A percentile compares a stretch with the other conserved stretches of the same genome.
phyloP scores from a whole-genome alignment of 2,329 filamentous ascomycete species.

The Hypomyces perniciosus region DNA sequence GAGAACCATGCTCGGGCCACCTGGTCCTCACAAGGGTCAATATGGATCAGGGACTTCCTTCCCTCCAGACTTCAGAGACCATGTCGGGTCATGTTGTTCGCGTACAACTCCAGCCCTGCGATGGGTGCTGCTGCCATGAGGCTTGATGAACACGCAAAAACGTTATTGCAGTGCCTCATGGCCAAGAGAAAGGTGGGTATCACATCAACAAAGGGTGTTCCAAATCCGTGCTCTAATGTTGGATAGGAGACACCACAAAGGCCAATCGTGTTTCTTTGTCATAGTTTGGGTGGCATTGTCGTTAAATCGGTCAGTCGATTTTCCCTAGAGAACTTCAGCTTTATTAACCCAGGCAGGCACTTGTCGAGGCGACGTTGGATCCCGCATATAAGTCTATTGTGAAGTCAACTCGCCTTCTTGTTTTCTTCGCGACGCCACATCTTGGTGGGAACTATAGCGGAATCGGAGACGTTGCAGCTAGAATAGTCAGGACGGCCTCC shows the following conservation, averaged over 20 bases:
- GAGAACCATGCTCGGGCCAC: conserved; percentile 6
- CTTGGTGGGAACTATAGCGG: conserved; percentile 4
- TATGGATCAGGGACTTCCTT: conserved; percentile 7
- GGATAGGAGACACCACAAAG: not conserved
- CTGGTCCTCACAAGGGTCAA: not conserved
- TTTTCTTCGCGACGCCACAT: conserved; percentile 12
- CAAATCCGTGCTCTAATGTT: not conserved
- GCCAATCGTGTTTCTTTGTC: conserved; percentile 12
- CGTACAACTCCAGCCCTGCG: conserved; percentile 10
- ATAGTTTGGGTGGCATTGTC: conserved; percentile 14
- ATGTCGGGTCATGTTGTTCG: conserved; percentile 8
- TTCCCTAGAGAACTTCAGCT: not conserved
- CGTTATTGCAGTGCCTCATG: not conserved
- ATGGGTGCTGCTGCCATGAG: not conserved
- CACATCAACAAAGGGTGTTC: not conserved
- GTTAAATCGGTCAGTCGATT: conserved; percentile 11
- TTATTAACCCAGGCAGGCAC: conserved; percentile 4
- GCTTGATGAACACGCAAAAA: conserved; percentile 4
- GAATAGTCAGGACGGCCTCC: not conserved
- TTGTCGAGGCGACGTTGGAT: conserved; percentile 8
- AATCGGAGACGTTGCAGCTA: conserved; percentile 1
- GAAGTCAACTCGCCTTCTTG: not conserved
- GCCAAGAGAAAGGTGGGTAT: conserved; percentile 4
- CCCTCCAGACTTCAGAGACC: not conserved
- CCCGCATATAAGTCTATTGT: conserved; percentile 3